A percentile compares a stretch with the other conserved stretches of the same genome.
Conservation (phyloP, 805 yeast genomes). For the Candida oleophila region DNA sequence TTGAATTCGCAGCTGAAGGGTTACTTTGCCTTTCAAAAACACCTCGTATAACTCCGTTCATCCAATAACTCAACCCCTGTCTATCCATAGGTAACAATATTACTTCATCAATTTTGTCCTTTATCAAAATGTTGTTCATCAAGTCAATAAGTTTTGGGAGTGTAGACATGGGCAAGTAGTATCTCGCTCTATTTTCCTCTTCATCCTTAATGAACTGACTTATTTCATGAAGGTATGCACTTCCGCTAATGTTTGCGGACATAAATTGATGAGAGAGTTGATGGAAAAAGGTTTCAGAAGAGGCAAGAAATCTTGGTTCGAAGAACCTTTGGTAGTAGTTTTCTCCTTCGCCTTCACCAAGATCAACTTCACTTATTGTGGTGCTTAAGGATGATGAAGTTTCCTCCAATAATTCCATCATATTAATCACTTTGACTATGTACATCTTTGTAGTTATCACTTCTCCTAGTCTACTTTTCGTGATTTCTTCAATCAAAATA, state of each 20-base stretch:
- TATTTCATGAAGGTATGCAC: slow-evolving; percentile 53
- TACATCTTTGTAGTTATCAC: slow-evolving; percentile 55
- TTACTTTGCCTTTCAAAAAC: slow-evolving; percentile 9
- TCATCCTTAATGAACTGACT: slow-evolving; percentile 50
- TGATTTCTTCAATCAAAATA: slow-evolving; percentile 54
- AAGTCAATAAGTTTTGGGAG: slow-evolving; percentile 52
- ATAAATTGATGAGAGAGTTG: slow-evolving; percentile 45
- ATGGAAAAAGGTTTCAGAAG: slow-evolving; percentile 56
- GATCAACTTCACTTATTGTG: slow-evolving; percentile 17
- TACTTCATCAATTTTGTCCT: slow-evolving; percentile 55
- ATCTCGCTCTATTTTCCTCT: slow-evolving; percentile 57
- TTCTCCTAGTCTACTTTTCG: slow-evolving; percentile 52
- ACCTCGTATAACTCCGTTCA: slow-evolving; percentile 38
- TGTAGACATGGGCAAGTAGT: slow-evolving; percentile 55
- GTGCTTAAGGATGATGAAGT: slow-evolving; percentile 3
- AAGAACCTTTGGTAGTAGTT: slow-evolving; percentile 62
- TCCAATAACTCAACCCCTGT: slow-evolving; percentile 62
- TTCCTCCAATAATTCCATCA: slow-evolving; percentile 68
- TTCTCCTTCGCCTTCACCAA: slow-evolving; percentile 38
- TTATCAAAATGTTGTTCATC: slow-evolving; percentile 59
- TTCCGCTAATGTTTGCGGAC: slow-evolving; percentile 41
- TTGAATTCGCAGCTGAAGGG: neutral
- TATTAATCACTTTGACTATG: slow-evolving; percentile 59
- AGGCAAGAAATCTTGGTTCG: slow-evolving; percentile 61
- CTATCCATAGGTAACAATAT: slow-evolving; percentile 44